These are phyloP conservation scores for Cardamine occulta DNA, from an alignment of 345 rosid genomes.

Conservation along the genomic window DNA sequence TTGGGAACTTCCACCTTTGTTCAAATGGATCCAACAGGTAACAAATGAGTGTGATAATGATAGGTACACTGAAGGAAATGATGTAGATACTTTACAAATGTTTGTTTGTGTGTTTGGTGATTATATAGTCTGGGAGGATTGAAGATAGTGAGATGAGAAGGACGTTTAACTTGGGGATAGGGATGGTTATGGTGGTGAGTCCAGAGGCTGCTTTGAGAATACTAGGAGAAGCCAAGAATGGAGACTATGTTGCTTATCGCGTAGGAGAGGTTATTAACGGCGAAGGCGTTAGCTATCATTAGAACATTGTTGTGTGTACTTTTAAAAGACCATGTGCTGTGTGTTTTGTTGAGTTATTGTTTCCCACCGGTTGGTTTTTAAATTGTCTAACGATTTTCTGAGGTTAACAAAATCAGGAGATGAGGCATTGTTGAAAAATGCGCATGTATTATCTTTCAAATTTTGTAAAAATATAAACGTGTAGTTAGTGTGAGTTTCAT, in stretches of 20 bases:
- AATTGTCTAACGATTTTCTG: background rate
- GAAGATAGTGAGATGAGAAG: conserved; percentile 88
- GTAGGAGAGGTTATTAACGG: conserved; percentile 75
- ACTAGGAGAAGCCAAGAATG: conserved; percentile 51
- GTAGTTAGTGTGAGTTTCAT: background rate
- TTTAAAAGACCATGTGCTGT: background rate
- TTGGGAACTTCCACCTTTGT: conserved; percentile 73
- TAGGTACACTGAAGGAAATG: background rate
- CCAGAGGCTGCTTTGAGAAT: conserved; percentile 64
- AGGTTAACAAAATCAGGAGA: background rate
- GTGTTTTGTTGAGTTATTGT: background rate
- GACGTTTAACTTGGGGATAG: conserved; percentile 91
- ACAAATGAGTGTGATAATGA: background rate
- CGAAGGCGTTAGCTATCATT: conserved; percentile 72
- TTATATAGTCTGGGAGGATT: conserved; percentile 67
- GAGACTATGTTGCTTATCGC: conserved; percentile 52
- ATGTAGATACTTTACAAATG: background rate
- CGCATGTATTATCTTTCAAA: background rate
- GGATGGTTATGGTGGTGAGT: conserved; percentile 79
- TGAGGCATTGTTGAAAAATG: background rate
- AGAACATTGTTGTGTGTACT: conserved; percentile 2
- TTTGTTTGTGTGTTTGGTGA: conserved; percentile 11
- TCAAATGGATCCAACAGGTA: conserved; percentile 96
- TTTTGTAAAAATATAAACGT: background rate
- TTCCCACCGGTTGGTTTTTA: background rate